Conservation (phyloP, 2,329 filamentous ascomycete genomes). For the Stagonosporopsis chrysanthemi region DNA sequence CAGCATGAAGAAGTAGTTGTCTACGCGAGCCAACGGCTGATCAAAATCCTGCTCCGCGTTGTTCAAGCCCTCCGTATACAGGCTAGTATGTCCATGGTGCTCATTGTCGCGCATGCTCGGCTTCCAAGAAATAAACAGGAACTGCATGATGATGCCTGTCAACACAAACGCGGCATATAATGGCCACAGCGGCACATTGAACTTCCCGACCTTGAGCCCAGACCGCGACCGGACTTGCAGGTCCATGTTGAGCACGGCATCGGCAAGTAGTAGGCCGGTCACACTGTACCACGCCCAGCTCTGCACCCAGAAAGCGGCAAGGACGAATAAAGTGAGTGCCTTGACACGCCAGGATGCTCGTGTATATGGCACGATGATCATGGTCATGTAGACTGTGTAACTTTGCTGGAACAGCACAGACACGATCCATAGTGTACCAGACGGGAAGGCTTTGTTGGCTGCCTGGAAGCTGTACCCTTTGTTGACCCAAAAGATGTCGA, state of each 20-base stretch:
- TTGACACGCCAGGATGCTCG: slow-evolving; percentile 53
- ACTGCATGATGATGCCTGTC: slow-evolving; percentile 52
- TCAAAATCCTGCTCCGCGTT: slow-evolving; percentile 45
- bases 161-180: slow-evolving; percentile 42
- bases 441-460: slow-evolving; percentile 54
- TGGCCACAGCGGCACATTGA: slow-evolving; percentile 39
- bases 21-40: slow-evolving; percentile 51
- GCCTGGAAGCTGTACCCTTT: slow-evolving; percentile 50
- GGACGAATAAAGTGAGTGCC: slow-evolving; percentile 50
- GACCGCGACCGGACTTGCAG: slow-evolving; percentile 38
- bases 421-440: slow-evolving; percentile 56
- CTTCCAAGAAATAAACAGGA: slow-evolving; percentile 53
- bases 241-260: slow-evolving; percentile 54
- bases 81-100: slow-evolving; percentile 51
- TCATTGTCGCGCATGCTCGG: slow-evolving; percentile 49
- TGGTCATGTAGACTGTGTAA: slow-evolving; percentile 58
- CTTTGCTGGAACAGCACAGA: slow-evolving; percentile 56
- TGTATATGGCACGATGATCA: slow-evolving; percentile 57
- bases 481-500: slow-evolving; percentile 57
- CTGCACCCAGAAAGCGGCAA: slow-evolving; percentile 58
- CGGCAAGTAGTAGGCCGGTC: slow-evolving; percentile 58
- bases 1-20: slow-evolving; percentile 55
- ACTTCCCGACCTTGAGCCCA: slow-evolving; percentile 26
- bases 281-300: slow-evolving; percentile 58
- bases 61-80: slow-evolving; percentile 51